A percentile compares a stretch with the other conserved stretches of the same genome.
Conservation (phyloP, 805 yeast genomes). For the Suhomyces faveliae region DNA sequence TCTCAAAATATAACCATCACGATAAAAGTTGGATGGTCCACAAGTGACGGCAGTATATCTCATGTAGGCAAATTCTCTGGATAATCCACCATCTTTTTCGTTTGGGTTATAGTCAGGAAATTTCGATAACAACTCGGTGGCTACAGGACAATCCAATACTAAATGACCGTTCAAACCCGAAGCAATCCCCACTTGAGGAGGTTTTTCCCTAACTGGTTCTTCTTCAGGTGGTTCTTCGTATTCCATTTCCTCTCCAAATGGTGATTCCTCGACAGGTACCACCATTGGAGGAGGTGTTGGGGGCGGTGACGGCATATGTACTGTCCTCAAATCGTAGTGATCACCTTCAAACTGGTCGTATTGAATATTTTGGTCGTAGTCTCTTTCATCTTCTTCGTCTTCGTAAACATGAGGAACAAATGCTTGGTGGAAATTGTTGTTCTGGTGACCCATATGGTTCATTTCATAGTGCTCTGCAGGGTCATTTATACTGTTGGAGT, state of each 20-base stretch:
- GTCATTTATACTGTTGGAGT: constrained; percentile 4
- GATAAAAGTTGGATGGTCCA: constrained; percentile 63
- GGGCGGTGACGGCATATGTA: constrained; percentile 23
- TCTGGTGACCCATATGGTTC: constrained; percentile 17
- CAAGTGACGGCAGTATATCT: constrained; percentile 64
- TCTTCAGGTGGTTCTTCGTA: constrained; percentile 34
- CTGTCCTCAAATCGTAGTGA: constrained; percentile 39
- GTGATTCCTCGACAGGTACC: constrained; percentile 20
- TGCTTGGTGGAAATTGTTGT: constrained; percentile 20
- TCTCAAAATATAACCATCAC: constrained; percentile 55
- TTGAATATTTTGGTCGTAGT: constrained; percentile 38
- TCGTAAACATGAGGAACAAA: constrained; percentile 44
- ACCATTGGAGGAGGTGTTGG: constrained; percentile 16
- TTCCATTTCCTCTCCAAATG: constrained; percentile 26
- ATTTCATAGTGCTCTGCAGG: constrained; percentile 11
- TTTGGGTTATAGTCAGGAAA: constrained; percentile 38
- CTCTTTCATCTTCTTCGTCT: constrained; percentile 39
- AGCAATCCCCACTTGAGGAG: constrained; percentile 35
- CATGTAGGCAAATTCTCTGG: constrained; percentile 60
- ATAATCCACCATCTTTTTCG: constrained; percentile 39
- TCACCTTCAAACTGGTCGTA: constrained; percentile 42
- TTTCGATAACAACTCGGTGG: constrained; percentile 56
- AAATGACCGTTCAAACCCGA: constrained; percentile 62
- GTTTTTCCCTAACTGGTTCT: constrained; percentile 31
- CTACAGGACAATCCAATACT: constrained; percentile 85